Evolutionary conservation across 805 yeast genomes (phyloP).

Genomic region (Cyberlindnera saturnus): DNA sequence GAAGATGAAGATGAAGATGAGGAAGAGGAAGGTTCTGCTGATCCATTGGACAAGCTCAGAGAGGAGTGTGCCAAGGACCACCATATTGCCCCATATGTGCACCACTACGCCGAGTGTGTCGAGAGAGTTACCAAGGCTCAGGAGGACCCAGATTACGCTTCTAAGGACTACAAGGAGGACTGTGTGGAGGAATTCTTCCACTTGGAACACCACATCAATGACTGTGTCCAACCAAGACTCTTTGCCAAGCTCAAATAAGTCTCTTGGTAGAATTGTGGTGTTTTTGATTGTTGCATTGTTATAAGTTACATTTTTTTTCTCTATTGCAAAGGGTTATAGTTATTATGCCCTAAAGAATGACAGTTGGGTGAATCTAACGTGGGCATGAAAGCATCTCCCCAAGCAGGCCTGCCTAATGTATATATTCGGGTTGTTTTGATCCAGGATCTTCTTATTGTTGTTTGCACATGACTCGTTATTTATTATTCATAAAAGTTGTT

Average conservation of each 20-base stretch:
- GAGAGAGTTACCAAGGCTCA: conserved; percentile 88
- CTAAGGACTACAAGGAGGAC: conserved; percentile 84
- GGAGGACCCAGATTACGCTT: conserved; percentile 80
- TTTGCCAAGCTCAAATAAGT: conserved; percentile 75
- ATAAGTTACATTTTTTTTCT: no score
- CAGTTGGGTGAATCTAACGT: neutral
- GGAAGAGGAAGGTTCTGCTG: conserved; percentile 65
- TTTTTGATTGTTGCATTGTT: neutral
- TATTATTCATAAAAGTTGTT: neutral
- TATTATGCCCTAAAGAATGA: neutral
- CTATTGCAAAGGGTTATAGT: neutral
- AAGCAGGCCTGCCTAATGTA: neutral
- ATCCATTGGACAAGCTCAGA: conserved; percentile 57
- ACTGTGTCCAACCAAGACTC: conserved; percentile 85
- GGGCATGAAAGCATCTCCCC: no score
- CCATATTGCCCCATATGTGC: conserved; percentile 66
- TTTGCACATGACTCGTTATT: neutral
- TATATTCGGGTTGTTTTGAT: neutral
- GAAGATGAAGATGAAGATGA: conserved; percentile 63
- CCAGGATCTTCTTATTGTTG: neutral
- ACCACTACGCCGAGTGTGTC: conserved; percentile 90
- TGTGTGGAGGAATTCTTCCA: conserved; percentile 98
- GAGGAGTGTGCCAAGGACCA: conserved; percentile 65
- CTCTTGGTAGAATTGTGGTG: neutral
- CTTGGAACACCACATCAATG: conserved; percentile 87